A percentile compares a stretch with the other conserved stretches of the same genome.
Conservation (phyloP, 2,329 filamentous ascomycete genomes). For the Hypoxylon rubiginosum region DNA sequence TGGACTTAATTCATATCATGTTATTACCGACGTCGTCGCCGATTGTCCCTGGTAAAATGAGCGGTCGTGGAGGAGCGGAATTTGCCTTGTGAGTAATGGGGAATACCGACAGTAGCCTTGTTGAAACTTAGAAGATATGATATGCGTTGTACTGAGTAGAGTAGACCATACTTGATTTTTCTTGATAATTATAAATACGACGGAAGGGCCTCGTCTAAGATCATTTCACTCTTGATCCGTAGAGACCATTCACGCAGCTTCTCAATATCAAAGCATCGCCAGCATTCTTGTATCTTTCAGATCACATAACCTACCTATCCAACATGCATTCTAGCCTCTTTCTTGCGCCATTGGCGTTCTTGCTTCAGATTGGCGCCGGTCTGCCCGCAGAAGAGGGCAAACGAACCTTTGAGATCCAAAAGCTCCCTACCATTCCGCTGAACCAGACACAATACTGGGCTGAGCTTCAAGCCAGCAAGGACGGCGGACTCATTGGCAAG, state of each 20-base stretch:
- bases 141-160: no score
- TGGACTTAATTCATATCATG: neutral
- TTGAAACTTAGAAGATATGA: no score
- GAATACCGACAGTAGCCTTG: neutral
- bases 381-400: constrained; percentile 4
- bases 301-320: neutral
- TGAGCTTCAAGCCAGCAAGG: constrained; percentile 4
- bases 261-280: neutral
- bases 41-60: neutral
- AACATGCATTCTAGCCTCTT: constrained; percentile 16
- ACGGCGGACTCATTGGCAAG: neutral
- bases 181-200: neutral
- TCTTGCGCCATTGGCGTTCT: constrained; percentile 8
- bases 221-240: neutral
- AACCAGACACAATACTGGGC: constrained; percentile 19
- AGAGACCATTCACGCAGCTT: neutral
- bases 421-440: constrained; percentile 5
- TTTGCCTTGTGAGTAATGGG: neutral
- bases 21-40: neutral
- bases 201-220: neutral
- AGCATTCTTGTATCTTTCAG: neutral
- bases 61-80: neutral
- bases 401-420: neutral
- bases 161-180: no score
- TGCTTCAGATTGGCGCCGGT: constrained; percentile 2